phyloP scores from a whole-genome alignment of 2,329 filamentous ascomycete genomes.

The Botrytis deweyae region DNA sequence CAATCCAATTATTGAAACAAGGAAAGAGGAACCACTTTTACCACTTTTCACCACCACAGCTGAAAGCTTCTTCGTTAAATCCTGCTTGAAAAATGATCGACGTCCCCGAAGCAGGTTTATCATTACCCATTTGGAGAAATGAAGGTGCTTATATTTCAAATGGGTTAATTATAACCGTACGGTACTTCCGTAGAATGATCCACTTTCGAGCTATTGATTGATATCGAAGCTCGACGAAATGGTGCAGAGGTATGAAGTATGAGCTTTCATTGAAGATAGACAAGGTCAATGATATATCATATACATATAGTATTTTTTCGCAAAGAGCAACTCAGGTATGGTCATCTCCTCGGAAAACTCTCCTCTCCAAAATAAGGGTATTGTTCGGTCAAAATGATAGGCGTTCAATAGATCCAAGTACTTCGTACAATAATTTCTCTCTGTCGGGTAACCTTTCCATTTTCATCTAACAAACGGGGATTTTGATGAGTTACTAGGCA shows the following conservation, averaged over 20 bases:
- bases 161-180: background rate
- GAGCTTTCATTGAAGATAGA: background rate
- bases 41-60: background rate
- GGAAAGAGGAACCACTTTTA: background rate
- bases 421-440: background rate
- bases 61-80: slow-evolving; percentile 9
- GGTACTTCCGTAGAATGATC: background rate
- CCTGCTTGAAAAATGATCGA: background rate
- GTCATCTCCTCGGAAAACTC: background rate
- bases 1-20: background rate
- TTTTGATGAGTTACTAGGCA: background rate
- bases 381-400: background rate
- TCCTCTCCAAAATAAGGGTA: background rate
- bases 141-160: background rate
- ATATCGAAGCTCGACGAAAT: background rate
- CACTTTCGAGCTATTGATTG: background rate
- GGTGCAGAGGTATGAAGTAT: background rate
- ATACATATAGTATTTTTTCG: background rate
- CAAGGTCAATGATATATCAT: background rate
- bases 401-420: background rate
- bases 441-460: slow-evolving; percentile 18
- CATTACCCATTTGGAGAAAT: background rate
- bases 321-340: background rate
- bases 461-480: slow-evolving; percentile 1
- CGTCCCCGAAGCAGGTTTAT: background rate